Evolutionary conservation across 495 filamentous ascomycete species (phyloP).

Genomic region (Articulospora tetracladia): DNA sequence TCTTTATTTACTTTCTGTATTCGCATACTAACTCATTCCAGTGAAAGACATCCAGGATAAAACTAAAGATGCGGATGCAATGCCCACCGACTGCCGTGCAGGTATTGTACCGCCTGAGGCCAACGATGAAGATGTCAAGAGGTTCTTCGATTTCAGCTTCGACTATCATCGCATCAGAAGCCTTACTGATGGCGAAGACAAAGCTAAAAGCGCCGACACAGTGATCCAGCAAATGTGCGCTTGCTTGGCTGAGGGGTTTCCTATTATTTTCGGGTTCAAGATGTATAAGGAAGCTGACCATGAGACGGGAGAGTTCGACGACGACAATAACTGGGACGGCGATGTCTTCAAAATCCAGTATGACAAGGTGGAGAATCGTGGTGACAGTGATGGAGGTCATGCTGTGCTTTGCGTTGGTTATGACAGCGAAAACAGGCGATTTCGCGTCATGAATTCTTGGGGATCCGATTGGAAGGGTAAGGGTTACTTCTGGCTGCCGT

Average conservation of each 20-base stretch:
- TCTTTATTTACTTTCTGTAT: background rate
- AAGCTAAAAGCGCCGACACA: background rate
- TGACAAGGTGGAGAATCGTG: background rate
- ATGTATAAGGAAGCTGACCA: background rate
- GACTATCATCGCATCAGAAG: background rate
- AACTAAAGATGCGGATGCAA: background rate
- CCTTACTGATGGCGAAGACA: background rate
- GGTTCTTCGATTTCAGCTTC: background rate
- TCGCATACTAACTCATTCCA: background rate
- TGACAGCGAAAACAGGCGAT: background rate
- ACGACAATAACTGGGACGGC: background rate
- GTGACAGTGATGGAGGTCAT: background rate
- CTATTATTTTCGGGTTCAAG: background rate
- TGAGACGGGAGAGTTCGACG: background rate
- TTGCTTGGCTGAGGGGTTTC: background rate
- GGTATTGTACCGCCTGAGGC: background rate
- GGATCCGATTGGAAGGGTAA: background rate
- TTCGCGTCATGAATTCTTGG: conserved; percentile 2
- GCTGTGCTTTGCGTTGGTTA: background rate
- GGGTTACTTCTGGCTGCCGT: background rate
- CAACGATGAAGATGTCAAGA: background rate
- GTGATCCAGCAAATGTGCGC: background rate
- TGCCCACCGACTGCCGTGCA: background rate
- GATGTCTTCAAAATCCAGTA: background rate
- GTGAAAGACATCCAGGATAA: background rate